phyloP scores from a whole-genome alignment of 2,329 filamentous ascomycete species.

The Diplodia corticola region DNA sequence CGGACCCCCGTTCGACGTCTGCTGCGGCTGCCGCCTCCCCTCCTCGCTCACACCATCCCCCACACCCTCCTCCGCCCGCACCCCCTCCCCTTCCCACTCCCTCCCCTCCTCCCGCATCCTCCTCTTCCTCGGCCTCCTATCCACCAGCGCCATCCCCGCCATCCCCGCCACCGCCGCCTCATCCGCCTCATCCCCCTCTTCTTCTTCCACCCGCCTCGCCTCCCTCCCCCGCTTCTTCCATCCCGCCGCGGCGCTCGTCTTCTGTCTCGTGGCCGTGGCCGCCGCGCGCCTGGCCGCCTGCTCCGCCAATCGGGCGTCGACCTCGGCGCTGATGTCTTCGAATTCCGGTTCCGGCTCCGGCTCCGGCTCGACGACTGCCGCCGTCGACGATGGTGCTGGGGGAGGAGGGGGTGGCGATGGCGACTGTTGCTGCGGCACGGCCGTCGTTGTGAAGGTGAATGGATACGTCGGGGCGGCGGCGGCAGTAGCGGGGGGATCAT shows the following conservation, averaged over 20 bases:
- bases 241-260: background rate
- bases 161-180: background rate
- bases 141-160: background rate
- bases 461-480: background rate
- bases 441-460: background rate
- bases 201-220: background rate
- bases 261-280: background rate
- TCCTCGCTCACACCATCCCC: background rate
- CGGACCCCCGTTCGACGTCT: background rate
- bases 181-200: background rate
- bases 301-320: constrained; percentile 8
- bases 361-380: background rate
- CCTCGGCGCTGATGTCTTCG: constrained; percentile 19
- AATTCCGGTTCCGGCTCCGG: background rate
- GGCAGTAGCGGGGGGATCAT: background rate
- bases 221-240: constrained; percentile 1
- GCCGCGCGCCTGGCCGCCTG: background rate
- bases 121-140: constrained; percentile 5
- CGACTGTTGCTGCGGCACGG: background rate
- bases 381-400: background rate
- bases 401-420: background rate
- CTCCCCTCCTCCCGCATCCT: background rate
- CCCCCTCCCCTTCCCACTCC: background rate
- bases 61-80: background rate
- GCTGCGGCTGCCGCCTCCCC: background rate